phyloP scores from a whole-genome alignment of 768 basidiomycete species.

The Podaxis sp. region DNA sequence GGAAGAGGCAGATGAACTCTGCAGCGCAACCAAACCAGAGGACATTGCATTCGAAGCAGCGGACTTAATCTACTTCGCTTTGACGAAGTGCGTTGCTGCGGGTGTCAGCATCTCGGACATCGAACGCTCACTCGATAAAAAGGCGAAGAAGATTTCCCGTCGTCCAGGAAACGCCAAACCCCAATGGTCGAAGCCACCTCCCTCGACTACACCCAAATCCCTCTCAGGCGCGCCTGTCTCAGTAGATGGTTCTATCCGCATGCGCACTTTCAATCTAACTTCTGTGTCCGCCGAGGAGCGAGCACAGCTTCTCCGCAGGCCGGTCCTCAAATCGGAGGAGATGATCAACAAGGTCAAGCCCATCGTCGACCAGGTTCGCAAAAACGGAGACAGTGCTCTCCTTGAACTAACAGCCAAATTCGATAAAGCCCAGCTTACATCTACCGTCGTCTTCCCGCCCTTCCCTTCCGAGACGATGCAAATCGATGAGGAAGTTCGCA shows the following conservation, averaged over 20 bases:
- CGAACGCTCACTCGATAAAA: conserved; percentile 78
- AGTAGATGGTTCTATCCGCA: conserved; percentile 57
- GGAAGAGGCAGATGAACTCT: conserved; percentile 99
- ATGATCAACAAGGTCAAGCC: conserved; percentile 95
- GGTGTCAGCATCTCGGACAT: conserved; percentile 86
- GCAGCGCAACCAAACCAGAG: conserved; percentile 70
- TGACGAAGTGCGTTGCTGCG: conserved; percentile 79
- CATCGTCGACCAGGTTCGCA: conserved; percentile 86
- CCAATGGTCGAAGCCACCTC: conserved; percentile 51
- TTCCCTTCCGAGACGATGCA: conserved; percentile 65
- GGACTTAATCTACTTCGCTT: conserved; percentile 89
- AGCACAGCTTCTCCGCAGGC: conserved; percentile 76
- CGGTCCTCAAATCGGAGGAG: conserved; percentile 82
- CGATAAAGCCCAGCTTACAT: conserved; percentile 74
- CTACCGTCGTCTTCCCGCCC: conserved; percentile 77
- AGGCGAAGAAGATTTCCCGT: conserved; percentile 84
- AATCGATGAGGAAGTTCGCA: conserved; percentile 62
- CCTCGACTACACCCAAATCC: conserved; percentile 13
- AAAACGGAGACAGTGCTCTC: conserved; percentile 82
- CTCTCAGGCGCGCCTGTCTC: conserved; percentile 22
- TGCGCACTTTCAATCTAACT: conserved; percentile 72
- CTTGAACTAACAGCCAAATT: conserved; percentile 91
- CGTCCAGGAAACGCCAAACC: conserved; percentile 92
- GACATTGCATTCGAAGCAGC: conserved; percentile 95
- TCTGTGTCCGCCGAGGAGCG: conserved; percentile 50